Base-by-base conservation (phyloP, 2,329 filamentous ascomycete species). In the Neofusicoccum laricinum region DNA sequence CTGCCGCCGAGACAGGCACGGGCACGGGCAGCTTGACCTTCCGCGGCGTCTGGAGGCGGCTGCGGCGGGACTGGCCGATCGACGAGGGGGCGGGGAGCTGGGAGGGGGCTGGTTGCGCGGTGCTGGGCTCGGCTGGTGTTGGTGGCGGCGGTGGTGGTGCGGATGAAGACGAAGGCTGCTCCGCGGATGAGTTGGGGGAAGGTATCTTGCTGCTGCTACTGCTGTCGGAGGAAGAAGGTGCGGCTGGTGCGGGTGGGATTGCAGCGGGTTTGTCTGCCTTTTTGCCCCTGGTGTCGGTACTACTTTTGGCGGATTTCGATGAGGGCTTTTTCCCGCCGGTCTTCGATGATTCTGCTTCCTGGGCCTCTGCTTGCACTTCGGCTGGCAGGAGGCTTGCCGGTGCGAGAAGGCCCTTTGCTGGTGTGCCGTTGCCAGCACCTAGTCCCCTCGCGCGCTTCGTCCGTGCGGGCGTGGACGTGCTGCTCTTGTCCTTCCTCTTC, bases 381-480 rank as follows among this genome's bases (percentile, higher is more conserved):
- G 32, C 49, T 2, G 74, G 74, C 1, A 76, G 69, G 2, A 76
- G 64, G 17, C 25, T 65, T 17, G 11, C 15, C 30, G 41, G 55
- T n/a, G 48, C 57, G 14, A 65, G 48, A 17, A 78, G 66, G 0
- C 70, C 75, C 61, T 78, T 79, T 8, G 71, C 75, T 19, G 77
- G 76, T 10, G 75, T 75, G 2, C 76, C 75, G 64, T 78, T 78
- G 12, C 71, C 66, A 1, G 74, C 72, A 3, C 76, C 76, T 0
- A 78, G 66, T 0, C 72, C 73, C 12, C 68, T 68, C 1, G 74
- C 69, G 36, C 75, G 69, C 14, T 75, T 71, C 21, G 73, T 62
- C 43, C 74, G 73, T 11, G 75, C 72, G 1, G 75, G 80, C 7
- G 73, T 66, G 2, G 46, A 15, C 34, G 14, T 68, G 68, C 10